Evolutionary conservation across 345 rosid species (phyloP).

Genomic region (Euphorbia pulcherrima): DNA sequence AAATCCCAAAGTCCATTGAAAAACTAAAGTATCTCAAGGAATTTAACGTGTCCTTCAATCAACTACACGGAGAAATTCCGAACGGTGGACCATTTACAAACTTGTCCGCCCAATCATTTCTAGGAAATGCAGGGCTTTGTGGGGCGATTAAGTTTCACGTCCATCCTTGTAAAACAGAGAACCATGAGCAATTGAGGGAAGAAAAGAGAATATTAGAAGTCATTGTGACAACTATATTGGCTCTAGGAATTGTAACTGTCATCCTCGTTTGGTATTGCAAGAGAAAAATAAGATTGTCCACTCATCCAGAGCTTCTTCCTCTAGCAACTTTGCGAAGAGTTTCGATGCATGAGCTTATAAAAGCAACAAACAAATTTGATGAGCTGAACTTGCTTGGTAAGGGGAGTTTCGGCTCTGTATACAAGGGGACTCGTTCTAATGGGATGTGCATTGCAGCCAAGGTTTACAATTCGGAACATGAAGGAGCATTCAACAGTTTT

Average conservation of each 20-base stretch:
- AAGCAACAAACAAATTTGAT: too few species aligned
- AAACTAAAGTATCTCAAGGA: not conserved
- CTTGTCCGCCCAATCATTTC: not conserved
- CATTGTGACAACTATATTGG: not conserved
- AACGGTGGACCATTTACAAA: constrained; percentile 2
- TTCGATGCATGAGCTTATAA: too few species aligned
- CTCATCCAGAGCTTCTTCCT: not conserved
- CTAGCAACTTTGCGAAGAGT: too few species aligned
- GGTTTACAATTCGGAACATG: constrained; percentile 7
- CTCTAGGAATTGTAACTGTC: not conserved
- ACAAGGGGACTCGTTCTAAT: too few species aligned
- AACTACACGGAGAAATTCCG: constrained; percentile 14
- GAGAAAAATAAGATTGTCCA: not conserved
- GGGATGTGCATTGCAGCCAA: constrained; percentile 7
- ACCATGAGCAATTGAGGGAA: not conserved
- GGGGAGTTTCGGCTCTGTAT: too few species aligned
- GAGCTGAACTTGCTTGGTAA: too few species aligned
- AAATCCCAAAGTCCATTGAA: constrained; percentile 20
- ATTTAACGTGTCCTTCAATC: constrained; percentile 15
- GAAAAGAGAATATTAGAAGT: not conserved
- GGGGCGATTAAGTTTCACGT: constrained; percentile 21
- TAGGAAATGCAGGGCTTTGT: constrained; percentile 9
- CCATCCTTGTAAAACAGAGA: constrained; percentile 11
- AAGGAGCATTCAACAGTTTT: constrained; percentile 5
- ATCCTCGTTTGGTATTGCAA: not conserved